A percentile compares a stretch with the other conserved stretches of the same genome.
Conservation (phyloP, 2,329 filamentous ascomycete genomes). For the Esteya vermicola region DNA sequence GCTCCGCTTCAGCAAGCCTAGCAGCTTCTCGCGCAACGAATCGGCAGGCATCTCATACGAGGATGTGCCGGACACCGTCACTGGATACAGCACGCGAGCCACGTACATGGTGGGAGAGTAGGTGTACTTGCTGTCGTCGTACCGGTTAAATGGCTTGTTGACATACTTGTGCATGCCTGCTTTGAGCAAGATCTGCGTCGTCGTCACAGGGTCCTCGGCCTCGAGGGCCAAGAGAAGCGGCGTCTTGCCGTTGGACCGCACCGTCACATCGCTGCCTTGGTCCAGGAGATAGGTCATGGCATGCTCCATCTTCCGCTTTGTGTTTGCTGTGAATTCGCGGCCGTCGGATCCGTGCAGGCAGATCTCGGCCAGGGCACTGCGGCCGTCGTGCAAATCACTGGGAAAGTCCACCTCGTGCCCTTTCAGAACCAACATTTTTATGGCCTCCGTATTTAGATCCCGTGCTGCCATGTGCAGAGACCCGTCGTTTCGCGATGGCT, state of each 20-base stretch:
- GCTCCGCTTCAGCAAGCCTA: constrained; percentile 35
- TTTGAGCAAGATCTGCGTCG: constrained; percentile 44
- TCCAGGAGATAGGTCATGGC: constrained; percentile 42
- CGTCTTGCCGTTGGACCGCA: constrained; percentile 43
- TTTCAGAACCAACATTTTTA: constrained; percentile 40
- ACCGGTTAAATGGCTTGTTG: constrained; percentile 45
- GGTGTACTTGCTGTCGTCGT: constrained; percentile 34
- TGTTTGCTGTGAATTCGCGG: constrained; percentile 27
- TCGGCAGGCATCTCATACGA: constrained; percentile 7
- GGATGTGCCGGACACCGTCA: too few species aligned
- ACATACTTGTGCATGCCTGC: constrained; percentile 50
- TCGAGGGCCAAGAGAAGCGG: constrained; percentile 46
- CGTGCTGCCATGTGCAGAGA: constrained; percentile 52
- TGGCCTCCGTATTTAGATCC: constrained; percentile 40
- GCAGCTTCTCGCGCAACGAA: constrained; percentile 22
- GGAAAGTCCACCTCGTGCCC: constrained; percentile 53
- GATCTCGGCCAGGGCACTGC: constrained; percentile 49
- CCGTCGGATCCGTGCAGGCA: constrained; percentile 40
- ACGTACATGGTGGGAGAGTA: constrained; percentile 56
- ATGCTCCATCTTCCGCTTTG: constrained; percentile 40
- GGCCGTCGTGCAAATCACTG: constrained; percentile 44
- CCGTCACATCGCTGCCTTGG: constrained; percentile 39
- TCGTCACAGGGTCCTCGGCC: constrained; percentile 35
- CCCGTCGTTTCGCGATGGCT: constrained; percentile 47
- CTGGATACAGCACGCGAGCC: constrained; percentile 24